Evolutionary conservation across 148 eudicot species (phyloP), one percentile per base, ranked within the genome.

Genomic region (Pharnaceum exiguum): DNA sequence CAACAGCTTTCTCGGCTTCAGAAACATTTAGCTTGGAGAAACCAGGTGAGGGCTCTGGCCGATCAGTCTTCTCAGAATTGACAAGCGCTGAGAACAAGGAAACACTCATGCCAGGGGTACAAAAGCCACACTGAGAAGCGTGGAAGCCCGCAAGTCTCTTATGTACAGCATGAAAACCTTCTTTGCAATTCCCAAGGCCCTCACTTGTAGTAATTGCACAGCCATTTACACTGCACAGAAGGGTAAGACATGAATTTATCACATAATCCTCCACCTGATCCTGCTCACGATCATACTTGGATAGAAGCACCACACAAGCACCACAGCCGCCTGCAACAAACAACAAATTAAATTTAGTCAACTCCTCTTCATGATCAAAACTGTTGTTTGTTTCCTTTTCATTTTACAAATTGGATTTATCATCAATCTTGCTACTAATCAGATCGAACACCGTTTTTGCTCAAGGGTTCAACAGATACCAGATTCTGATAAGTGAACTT

Each of bases 81-180:
- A 71, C 70, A 50, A 93, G 90, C 35, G 98, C 95, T 0, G 98
- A 85, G 77, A 83, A 93, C 40, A 93, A 76, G 8, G 96, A 88
- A 33, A 93, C 47, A 39, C 95, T 85, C 90, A 88, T 88, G 49
- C 98, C 98, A 18, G 98, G 98, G 22, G 98, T 83, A 63, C 98
- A 93, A 60, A 84, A 91, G 15, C 98, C 98, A 62, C 96, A 91
- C 48, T 91, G 98, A 66, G 98, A 79, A 55, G 94, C 96, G 62
- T 91, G 94, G 33, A 91, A 91, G 26, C 98, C 96, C 23, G 98
- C 77, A 59, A 91, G 37, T 46, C 98, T 81, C 68, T 91, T 71
- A 59, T 91, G 98, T 51, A 91, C 87, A 26, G 96, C 71, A 70
- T 91, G 98, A 63, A 91, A 91, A 7, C 98, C 98, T 46, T 85